A percentile compares a stretch with the other conserved stretches of the same genome.
These are phyloP conservation scores for Neopestalotiopsis sp. DNA, from an alignment of 2,329 filamentous ascomycete species.

Conservation along the genomic window DNA sequence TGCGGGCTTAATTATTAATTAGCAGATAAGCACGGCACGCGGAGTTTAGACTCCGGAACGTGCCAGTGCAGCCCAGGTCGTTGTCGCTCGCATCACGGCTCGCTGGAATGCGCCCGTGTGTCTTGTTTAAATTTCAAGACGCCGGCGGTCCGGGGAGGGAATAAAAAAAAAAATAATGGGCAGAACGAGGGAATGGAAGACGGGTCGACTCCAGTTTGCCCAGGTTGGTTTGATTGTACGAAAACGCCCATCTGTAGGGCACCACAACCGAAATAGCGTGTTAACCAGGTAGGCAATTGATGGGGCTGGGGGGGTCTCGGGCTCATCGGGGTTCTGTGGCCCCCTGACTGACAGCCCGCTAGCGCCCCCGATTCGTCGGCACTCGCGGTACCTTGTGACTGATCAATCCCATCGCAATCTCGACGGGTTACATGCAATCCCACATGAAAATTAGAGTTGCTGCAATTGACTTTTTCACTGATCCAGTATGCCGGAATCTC, in stretches of 20 bases:
- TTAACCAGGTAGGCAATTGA: not conserved
- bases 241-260: not conserved
- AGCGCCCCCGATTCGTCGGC: not conserved
- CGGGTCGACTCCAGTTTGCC: not conserved
- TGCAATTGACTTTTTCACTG: no score
- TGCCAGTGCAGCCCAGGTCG: not conserved
- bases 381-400: not conserved
- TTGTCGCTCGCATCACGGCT: not conserved
- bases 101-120: not conserved
- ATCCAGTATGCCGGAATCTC: no score
- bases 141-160: not conserved
- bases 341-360: not conserved
- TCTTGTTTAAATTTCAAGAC: not conserved
- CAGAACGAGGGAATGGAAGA: not conserved
- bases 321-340: not conserved
- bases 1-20: not conserved
- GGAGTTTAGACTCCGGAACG: not conserved
- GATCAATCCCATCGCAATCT: not conserved
- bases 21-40: not conserved
- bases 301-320: not conserved
- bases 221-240: not conserved
- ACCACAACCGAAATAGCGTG: not conserved
- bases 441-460: no score
- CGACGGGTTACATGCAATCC: no score
- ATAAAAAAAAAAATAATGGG: not conserved